phyloP scores from a whole-genome alignment of 1,139 yeast genomes.

The Pichia sp. region DNA sequence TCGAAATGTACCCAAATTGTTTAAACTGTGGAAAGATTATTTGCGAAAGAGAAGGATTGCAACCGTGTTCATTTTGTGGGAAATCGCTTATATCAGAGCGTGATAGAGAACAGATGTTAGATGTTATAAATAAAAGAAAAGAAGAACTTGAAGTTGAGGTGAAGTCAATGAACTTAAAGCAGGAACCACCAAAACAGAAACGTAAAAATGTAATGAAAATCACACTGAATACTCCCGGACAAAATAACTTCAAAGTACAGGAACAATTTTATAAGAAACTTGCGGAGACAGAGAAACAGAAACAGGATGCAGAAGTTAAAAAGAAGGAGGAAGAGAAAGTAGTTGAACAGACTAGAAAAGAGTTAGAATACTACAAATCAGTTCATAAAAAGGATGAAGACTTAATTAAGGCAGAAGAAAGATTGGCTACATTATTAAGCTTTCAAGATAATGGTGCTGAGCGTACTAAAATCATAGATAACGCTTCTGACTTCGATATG shows the following conservation, averaged over 20 bases:
- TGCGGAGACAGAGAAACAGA: slow-evolving; percentile 30
- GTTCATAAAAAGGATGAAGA: slow-evolving; percentile 42
- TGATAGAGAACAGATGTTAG: slow-evolving; percentile 55
- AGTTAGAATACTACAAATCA: slow-evolving; percentile 33
- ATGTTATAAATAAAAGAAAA: slow-evolving; percentile 45
- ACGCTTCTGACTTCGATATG: slow-evolving; percentile 80
- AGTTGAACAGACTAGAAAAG: slow-evolving; percentile 33
- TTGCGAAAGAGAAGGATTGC: slow-evolving; percentile 79
- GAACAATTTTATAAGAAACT: slow-evolving; percentile 53
- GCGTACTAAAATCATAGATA: slow-evolving; percentile 85
- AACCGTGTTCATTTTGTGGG: slow-evolving; percentile 84
- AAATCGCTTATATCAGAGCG: slow-evolving; percentile 50
- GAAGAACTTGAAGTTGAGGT: slow-evolving; percentile 30
- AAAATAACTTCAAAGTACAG: slow-evolving; percentile 61
- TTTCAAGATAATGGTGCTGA: slow-evolving; percentile 86
- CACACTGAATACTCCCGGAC: slow-evolving; percentile 50
- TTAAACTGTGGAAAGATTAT: slow-evolving; percentile 90
- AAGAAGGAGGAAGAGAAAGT: slow-evolving; percentile 36
- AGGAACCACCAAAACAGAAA: slow-evolving; percentile 14
- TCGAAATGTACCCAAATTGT: slow-evolving; percentile 89
- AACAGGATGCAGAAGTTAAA: slow-evolving; percentile 30
- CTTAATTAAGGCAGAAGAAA: slow-evolving; percentile 57
- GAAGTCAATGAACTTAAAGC: slow-evolving; percentile 10
- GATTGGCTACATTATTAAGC: slow-evolving; percentile 63
- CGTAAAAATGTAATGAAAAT: slow-evolving; percentile 41